Evolutionary conservation across 2,329 filamentous ascomycete genomes (phyloP), one percentile per base, ranked within the genome.

Genomic region (Ceratocystis alfenasii): DNA sequence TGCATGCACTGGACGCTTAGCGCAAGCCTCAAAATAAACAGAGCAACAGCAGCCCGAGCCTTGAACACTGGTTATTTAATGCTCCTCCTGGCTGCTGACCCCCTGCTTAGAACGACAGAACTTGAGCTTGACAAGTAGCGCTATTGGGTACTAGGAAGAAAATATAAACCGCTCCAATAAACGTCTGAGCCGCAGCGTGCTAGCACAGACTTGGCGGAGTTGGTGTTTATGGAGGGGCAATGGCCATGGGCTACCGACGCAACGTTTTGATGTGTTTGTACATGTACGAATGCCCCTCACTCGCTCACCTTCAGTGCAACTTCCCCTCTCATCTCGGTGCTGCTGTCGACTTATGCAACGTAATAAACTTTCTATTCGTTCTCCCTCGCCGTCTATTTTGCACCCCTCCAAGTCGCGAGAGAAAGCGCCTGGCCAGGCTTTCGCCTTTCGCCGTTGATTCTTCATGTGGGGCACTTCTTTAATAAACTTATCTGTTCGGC

Each of bases 201-300:
- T 57, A 57, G 53, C 53, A 57, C 53, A 57, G 53, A 57, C 53
- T 17, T 20, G 53, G 53, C 12, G 53, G 53, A 33, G 53, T 30
- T 53, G 48, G 6, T 53, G n/a, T 53, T 53, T 22, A 25, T 53
- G 48, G 53, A 8, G 46, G 46, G 46, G 46, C 46, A 22, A 41
- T 41, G 46, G 46, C 46, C n/a, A 50, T 20, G n/a, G 48, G 36
- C 12, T 41, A 41, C 36, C 36, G 36, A 12, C 12, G 36, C 36
- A 41, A 41, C 36, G 36, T 41, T 41, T 41, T 41, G 36, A 41
- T 41, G 48, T 50, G 22, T 7, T 20, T 41, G 36, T 4, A 15
- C 36, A 41, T 41, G 36, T 41, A 2, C 36, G 36, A 12, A 41
- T 41, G 36, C 36, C 36, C 12, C 36, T 41, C 10, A 41, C 36